Evolutionary conservation across 306 rosid genomes (phyloP).

Genomic region (Erythrophleum fordii): DNA sequence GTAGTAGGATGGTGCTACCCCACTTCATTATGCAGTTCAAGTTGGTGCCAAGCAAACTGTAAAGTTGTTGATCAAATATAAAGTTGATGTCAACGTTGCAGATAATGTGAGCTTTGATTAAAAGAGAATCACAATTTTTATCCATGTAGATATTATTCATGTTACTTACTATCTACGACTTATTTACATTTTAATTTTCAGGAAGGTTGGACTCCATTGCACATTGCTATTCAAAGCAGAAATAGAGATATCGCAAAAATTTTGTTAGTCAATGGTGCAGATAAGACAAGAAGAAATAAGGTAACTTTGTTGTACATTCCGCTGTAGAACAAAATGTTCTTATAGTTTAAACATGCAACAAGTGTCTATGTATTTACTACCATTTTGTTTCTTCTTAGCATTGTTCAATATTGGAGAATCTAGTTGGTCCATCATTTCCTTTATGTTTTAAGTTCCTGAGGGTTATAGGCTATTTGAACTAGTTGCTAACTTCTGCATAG

Average conservation of each 20-base stretch:
- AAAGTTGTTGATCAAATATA: slow-evolving; percentile 80
- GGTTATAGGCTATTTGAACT: neutral
- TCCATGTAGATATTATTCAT: neutral
- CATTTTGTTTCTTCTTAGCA: slow-evolving; percentile 15
- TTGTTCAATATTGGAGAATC: slow-evolving; percentile 1
- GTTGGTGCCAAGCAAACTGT: slow-evolving; percentile 87
- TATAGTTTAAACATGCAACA: neutral
- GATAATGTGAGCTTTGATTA: slow-evolving; percentile 66
- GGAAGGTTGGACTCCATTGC: slow-evolving; percentile 99
- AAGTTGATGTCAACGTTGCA: slow-evolving; percentile 76
- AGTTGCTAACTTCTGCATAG: neutral
- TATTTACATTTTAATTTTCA: slow-evolving; percentile 39
- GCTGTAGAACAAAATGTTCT: neutral
- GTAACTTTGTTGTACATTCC: slow-evolving; percentile 48
- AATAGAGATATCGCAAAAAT: slow-evolving; percentile 81
- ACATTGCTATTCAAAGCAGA: slow-evolving; percentile 84
- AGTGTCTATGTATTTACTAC: neutral
- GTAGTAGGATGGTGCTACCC: slow-evolving; percentile 91
- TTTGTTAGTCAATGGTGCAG: slow-evolving; percentile 84
- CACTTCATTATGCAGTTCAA: slow-evolving; percentile 95
- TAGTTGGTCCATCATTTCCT: slow-evolving; percentile 21
- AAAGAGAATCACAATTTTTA: neutral
- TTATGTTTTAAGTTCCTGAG: slow-evolving; percentile 18
- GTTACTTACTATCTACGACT: neutral
- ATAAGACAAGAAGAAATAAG: slow-evolving; percentile 74